Conservation (phyloP, 148 eudicot species). For the Polygonum maritimum region DNA sequence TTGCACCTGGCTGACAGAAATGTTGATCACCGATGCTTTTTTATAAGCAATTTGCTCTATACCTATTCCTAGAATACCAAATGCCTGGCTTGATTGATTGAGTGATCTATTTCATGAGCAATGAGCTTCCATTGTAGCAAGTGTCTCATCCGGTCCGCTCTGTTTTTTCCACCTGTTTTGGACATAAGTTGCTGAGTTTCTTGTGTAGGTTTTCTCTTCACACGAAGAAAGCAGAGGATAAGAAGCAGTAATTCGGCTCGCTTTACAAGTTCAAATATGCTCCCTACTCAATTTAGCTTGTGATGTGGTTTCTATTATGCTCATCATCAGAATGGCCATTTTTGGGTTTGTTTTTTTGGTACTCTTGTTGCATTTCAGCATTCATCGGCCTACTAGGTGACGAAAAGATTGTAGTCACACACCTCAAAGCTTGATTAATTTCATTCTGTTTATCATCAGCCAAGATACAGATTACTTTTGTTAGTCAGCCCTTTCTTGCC, state of each 20-base stretch:
- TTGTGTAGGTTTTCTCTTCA: not conserved
- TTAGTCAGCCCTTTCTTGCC: not conserved
- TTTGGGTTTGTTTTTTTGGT: not conserved
- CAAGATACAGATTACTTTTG: not conserved
- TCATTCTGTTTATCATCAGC: not conserved
- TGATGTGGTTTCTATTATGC: not conserved
- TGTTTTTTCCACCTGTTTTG: not conserved
- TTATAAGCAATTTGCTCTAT: not conserved
- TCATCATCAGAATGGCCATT: not conserved
- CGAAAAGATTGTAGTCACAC: not conserved
- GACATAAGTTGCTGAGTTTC: not conserved
- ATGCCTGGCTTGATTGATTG: not conserved
- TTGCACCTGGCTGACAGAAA: no score
- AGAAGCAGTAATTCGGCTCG: not conserved
- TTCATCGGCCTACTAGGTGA: not conserved
- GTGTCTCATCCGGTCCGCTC: not conserved
- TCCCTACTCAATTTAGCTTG: not conserved
- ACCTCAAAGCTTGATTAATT: not conserved
- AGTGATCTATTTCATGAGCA: not conserved
- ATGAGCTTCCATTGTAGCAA: not conserved
- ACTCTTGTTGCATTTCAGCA: not conserved
- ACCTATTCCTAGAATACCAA: not conserved
- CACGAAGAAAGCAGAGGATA: slow-evolving; percentile 9
- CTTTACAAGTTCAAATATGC: not conserved
- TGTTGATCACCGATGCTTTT: no score